Evolutionary conservation across 768 basidiomycete genomes (phyloP).

Genomic region (Tephrocybe sp.): DNA sequence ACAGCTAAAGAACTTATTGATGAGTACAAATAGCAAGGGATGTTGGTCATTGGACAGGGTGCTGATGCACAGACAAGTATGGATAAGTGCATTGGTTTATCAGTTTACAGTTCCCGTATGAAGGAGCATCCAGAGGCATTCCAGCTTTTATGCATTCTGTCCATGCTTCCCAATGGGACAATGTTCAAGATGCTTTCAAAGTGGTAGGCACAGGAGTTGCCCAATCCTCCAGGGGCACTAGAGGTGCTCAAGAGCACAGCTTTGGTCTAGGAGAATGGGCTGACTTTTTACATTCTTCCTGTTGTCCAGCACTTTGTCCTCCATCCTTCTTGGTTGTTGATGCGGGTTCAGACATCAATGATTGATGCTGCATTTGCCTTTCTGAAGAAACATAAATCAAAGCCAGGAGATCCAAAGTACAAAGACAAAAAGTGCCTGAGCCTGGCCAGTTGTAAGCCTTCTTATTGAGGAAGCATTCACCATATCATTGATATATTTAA

Average conservation of each 20-base stretch:
- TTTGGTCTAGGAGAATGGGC: constrained; percentile 1
- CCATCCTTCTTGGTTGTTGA: constrained; percentile 9
- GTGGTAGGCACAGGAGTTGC: constrained; percentile 10
- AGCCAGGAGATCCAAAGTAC: too few relatives aligned
- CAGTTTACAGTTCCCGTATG: constrained; percentile 13
- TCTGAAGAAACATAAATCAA: constrained; percentile 14
- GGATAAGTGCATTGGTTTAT: constrained; percentile 10
- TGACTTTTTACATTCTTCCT: constrained; percentile 18
- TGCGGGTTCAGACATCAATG: constrained; percentile 6
- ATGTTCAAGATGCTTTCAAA: constrained; percentile 5
- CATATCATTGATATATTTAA: too few relatives aligned
- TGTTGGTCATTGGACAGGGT: neutral
- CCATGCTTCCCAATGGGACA: constrained; percentile 26
- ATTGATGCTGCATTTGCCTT: constrained; percentile 13
- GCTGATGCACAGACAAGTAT: constrained; percentile 8
- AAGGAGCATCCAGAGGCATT: constrained; percentile 2
- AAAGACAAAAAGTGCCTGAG: too few relatives aligned
- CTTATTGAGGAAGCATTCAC: too few relatives aligned
- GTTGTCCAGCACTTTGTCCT: constrained; percentile 21
- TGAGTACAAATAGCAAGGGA: neutral
- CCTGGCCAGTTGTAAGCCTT: too few relatives aligned
- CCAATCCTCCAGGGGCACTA: constrained; percentile 4
- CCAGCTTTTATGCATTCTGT: constrained; percentile 17
- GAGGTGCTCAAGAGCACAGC: constrained; percentile 4
- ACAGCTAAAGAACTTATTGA: neutral